These are phyloP conservation scores for Echinosophora koreensis DNA, from an alignment of 306 rosid genomes.

Conservation along the genomic window DNA sequence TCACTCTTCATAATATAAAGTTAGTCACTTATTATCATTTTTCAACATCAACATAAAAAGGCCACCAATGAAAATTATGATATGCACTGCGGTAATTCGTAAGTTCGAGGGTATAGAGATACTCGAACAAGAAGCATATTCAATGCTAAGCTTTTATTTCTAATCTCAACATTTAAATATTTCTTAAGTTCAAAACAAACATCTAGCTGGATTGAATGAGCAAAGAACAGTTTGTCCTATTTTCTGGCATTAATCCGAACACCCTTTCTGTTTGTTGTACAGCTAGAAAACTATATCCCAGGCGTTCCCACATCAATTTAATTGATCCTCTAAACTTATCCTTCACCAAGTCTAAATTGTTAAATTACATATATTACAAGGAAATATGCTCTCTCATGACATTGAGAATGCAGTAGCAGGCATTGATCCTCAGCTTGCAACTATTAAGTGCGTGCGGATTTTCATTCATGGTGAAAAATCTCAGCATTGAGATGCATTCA, in stretches of 20 bases:
- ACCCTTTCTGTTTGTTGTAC: slow-evolving; percentile 47
- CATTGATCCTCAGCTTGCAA: slow-evolving; percentile 42
- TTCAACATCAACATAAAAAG: background rate
- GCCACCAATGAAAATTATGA: background rate
- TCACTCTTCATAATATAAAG: too few species aligned
- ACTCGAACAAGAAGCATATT: slow-evolving; percentile 21
- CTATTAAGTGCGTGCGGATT: background rate
- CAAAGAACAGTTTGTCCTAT: slow-evolving; percentile 33
- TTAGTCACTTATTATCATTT: background rate
- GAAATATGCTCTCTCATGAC: slow-evolving; percentile 41
- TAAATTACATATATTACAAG: slow-evolving; percentile 58
- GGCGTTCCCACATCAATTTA: slow-evolving; percentile 44
- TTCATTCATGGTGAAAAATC: background rate
- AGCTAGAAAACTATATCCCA: slow-evolving; percentile 40
- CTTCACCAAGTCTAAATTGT: slow-evolving; percentile 37
- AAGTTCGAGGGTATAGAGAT: background rate
- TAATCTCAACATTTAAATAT: slow-evolving; percentile 41
- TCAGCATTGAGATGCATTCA: slow-evolving; percentile 38
- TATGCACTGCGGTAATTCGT: background rate
- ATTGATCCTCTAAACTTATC: slow-evolving; percentile 41
- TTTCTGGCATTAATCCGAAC: slow-evolving; percentile 41
- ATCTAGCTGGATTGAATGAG: slow-evolving; percentile 48
- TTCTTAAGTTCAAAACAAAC: slow-evolving; percentile 44
- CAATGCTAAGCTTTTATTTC: slow-evolving; percentile 47
- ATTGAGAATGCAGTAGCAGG: slow-evolving; percentile 8